phyloP scores from a whole-genome alignment of 2,329 filamentous ascomycete species.

The Clonostachys solani region DNA sequence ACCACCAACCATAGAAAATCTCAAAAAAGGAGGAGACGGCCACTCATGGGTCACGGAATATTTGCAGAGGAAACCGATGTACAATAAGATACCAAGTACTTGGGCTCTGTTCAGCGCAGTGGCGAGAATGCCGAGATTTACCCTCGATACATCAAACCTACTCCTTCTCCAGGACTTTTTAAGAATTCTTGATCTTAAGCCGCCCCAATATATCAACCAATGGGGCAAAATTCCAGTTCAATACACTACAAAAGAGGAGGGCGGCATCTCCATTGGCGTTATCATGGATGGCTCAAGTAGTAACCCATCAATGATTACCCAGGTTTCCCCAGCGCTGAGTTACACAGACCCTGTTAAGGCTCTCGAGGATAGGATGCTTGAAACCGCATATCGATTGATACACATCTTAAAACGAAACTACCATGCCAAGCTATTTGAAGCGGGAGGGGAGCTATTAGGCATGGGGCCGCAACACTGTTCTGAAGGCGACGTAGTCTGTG shows the following conservation, averaged over 20 bases:
- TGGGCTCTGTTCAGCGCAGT: background rate
- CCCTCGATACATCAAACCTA: background rate
- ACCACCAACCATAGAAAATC: background rate
- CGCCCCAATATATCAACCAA: too few relatives aligned
- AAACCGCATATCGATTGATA: too few relatives aligned
- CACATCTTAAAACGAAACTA: background rate
- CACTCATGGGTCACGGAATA: background rate
- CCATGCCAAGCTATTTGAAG: background rate
- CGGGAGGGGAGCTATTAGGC: background rate
- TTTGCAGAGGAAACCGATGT: background rate
- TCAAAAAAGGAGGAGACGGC: background rate
- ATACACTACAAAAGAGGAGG: background rate
- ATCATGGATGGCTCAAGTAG: background rate
- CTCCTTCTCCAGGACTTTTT: background rate
- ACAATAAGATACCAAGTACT: background rate
- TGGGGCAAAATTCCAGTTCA: background rate
- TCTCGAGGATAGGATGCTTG: too few relatives aligned
- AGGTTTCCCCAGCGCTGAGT: background rate
- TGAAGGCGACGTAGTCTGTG: background rate
- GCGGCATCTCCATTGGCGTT: background rate
- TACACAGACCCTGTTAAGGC: background rate
- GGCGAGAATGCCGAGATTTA: background rate
- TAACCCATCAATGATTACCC: background rate
- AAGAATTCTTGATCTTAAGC: background rate
- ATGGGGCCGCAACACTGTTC: background rate